Percentiles rank a stretch among this genome's conserved stretches.
These are phyloP conservation scores for Tothia fuscella DNA, from an alignment of 2,329 filamentous ascomycete species.

Conservation along the genomic window DNA sequence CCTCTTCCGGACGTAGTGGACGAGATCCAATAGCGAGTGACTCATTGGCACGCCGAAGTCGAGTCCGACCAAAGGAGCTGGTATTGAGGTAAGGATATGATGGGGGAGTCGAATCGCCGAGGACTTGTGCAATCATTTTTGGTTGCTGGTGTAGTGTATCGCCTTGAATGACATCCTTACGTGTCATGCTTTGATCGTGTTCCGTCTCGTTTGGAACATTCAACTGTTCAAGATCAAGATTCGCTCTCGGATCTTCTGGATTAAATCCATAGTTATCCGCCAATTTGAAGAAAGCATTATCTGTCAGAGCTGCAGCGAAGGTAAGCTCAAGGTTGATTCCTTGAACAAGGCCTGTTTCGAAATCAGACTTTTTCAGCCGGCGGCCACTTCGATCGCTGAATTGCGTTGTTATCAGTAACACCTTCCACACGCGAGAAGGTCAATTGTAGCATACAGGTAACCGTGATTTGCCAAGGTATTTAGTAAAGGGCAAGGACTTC, in stretches of 20 bases:
- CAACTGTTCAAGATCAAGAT: slow-evolving; percentile 6
- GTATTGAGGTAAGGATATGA: slow-evolving; percentile 4
- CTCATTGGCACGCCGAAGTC: slow-evolving; percentile 5
- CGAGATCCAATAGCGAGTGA: slow-evolving; percentile 3
- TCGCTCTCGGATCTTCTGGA: not conserved
- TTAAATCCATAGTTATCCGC: not conserved
- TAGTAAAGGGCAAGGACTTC: slow-evolving; percentile 8
- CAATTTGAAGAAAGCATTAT: not conserved
- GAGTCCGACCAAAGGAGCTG: slow-evolving; percentile 5
- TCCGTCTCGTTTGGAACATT: slow-evolving; percentile 4
- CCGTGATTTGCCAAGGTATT: slow-evolving; percentile 11
- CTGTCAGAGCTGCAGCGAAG: not conserved
- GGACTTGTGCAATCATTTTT: not conserved
- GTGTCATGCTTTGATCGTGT: slow-evolving; percentile 8
- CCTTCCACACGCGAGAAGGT: no score
- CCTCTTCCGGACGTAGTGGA: not conserved
- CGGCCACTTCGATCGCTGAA: not conserved
- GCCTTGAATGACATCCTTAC: slow-evolving; percentile 7
- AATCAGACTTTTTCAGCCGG: slow-evolving; percentile 3
- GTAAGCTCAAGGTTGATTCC: slow-evolving; percentile 2
- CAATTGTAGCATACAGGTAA: slow-evolving; percentile 5
- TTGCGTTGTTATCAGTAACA: not conserved
- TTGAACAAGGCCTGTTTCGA: slow-evolving; percentile 1
- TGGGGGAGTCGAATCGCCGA: slow-evolving; percentile 1
- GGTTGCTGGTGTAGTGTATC: not conserved